Conservation (phyloP, 2,329 filamentous ascomycete species). For the Cladobotryum protrusum region DNA sequence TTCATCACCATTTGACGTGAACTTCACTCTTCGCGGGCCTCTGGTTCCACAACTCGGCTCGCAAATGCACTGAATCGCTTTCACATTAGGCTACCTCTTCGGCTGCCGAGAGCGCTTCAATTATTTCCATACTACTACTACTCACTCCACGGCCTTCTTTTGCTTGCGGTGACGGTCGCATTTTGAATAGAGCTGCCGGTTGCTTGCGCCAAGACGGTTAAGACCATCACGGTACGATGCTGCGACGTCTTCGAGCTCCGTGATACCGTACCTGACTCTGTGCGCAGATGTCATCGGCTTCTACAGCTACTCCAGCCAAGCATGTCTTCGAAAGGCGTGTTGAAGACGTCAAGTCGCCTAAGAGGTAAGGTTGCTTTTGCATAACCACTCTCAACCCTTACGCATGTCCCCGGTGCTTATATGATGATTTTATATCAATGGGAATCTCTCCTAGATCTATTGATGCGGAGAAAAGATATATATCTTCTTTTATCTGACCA, state of each 20-base stretch:
- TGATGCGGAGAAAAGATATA: slow-evolving; percentile 79
- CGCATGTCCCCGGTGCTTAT: slow-evolving; percentile 18
- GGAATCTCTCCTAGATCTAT: slow-evolving; percentile 99
- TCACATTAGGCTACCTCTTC: slow-evolving; percentile 10
- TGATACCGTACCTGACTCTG: slow-evolving; percentile 8
- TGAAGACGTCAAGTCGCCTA: slow-evolving; percentile 77
- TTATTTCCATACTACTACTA: slow-evolving; percentile 1
- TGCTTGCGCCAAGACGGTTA: slow-evolving; percentile 11
- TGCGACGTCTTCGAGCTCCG: slow-evolving; percentile 3
- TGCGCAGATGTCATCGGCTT: slow-evolving; percentile 61
- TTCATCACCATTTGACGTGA: slow-evolving; percentile 1
- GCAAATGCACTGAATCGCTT: slow-evolving; percentile 15
- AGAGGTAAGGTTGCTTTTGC: slow-evolving; percentile 61
- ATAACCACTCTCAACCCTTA: background rate
- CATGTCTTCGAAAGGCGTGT: slow-evolving; percentile 75
- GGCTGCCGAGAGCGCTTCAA: slow-evolving; percentile 15
- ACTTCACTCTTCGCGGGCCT: slow-evolving; percentile 1
- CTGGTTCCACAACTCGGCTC: slow-evolving; percentile 12
- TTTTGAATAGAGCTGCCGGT: slow-evolving; percentile 10
- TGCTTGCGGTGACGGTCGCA: background rate
- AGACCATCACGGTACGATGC: slow-evolving; percentile 14
- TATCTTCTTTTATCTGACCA: slow-evolving; percentile 50
- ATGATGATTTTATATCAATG: slow-evolving; percentile 92
- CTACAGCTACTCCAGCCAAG: slow-evolving; percentile 63
- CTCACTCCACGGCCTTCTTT: background rate